A percentile compares a stretch with the other conserved stretches of the same genome.
Evolutionary conservation across 2,329 filamentous ascomycete genomes (phyloP).

Genomic region (Penicillium sclerotigenum): DNA sequence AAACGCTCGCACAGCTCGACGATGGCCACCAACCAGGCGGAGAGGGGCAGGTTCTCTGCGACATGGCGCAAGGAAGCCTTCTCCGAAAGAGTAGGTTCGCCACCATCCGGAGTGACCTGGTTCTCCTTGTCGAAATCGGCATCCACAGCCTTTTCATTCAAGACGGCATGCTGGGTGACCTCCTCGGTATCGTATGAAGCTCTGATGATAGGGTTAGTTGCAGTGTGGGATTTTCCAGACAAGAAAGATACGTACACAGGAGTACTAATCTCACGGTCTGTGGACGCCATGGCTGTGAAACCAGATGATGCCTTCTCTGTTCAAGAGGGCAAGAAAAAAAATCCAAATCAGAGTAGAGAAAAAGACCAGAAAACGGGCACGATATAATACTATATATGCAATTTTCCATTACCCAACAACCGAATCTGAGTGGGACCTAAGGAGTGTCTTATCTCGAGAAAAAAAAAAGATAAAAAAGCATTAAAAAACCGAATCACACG

Average conservation of each 20-base stretch:
- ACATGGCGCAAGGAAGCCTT: constrained; percentile 51
- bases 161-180: constrained; percentile 11
- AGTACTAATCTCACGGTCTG: constrained; percentile 28
- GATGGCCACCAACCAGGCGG: constrained; percentile 56
- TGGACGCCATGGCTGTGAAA: constrained; percentile 22
- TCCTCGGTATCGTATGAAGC: constrained; percentile 20
- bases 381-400: constrained; percentile 26
- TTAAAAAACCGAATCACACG: neutral
- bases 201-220: constrained; percentile 10
- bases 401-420: constrained; percentile 19
- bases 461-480: constrained; percentile 7
- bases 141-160: constrained; percentile 28
- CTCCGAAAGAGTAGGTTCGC: constrained; percentile 54
- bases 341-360: constrained; percentile 5
- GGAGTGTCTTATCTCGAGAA: neutral
- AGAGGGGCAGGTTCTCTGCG: constrained; percentile 54
- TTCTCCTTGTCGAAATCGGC: constrained; percentile 31
- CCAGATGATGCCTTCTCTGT: constrained; percentile 1
- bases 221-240: neutral
- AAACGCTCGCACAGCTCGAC: constrained; percentile 59
- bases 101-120: constrained; percentile 44
- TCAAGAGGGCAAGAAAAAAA: constrained; percentile 6
- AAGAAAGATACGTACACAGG: constrained; percentile 21
- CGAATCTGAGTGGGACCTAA: constrained; percentile 18
- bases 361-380: neutral